These are phyloP conservation scores for Colletotrichum acutatum DNA, from an alignment of 2,329 filamentous ascomycete genomes.

Conservation along the genomic window DNA sequence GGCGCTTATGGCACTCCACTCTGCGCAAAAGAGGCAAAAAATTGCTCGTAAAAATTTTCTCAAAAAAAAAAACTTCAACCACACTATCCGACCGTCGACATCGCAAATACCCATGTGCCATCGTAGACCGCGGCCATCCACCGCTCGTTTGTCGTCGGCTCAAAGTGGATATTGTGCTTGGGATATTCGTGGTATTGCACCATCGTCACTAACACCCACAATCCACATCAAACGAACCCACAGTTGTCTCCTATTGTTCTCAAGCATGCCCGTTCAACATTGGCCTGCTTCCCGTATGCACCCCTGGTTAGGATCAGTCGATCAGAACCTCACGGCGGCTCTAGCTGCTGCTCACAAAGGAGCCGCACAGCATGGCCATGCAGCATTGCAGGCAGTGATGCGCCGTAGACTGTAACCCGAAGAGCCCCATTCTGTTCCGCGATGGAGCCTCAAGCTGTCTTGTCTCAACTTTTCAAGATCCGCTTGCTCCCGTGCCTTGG, in stretches of 20 bases:
- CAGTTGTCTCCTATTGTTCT: conserved; percentile 19
- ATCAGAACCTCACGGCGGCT: conserved; percentile 10
- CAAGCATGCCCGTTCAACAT: neutral
- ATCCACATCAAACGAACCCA: conserved; percentile 2
- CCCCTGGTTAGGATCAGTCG: conserved; percentile 16
- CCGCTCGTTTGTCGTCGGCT: conserved; percentile 36
- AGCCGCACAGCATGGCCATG: conserved; percentile 10
- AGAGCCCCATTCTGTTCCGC: conserved; percentile 32
- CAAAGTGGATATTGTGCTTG: conserved; percentile 29
- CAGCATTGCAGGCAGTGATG: neutral
- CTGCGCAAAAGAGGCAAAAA: neutral
- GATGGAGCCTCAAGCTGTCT: conserved; percentile 14
- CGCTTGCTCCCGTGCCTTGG: conserved; percentile 34
- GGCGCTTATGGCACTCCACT: conserved; percentile 6
- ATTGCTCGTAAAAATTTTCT: conserved; percentile 9
- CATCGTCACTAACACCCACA: neutral
- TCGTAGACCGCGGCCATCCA: conserved; percentile 13
- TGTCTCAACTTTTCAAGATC: conserved; percentile 16
- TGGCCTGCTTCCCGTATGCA: neutral
- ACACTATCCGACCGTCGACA: neutral
- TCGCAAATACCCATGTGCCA: neutral
- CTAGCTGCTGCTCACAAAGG: conserved; percentile 7
- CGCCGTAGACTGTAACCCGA: conserved; percentile 3
- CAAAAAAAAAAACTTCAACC: neutral
- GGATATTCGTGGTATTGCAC: conserved; percentile 11